Evolutionary conservation across 2,329 filamentous ascomycete genomes (phyloP), one percentile per base, ranked within the genome.

Genomic region (Xylariaceae sp.): DNA sequence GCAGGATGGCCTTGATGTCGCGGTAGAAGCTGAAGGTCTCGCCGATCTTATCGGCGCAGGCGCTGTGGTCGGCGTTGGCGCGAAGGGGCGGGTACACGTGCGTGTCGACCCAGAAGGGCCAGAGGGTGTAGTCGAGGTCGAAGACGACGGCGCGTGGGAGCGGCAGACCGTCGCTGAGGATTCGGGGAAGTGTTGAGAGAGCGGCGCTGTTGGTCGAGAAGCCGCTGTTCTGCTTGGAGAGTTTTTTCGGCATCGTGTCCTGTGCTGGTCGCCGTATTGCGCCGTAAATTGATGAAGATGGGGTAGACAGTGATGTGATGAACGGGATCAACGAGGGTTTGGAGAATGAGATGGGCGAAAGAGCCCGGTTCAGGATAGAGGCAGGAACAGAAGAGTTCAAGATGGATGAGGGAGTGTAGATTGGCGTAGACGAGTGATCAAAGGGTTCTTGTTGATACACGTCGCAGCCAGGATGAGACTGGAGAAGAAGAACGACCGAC

Each of bases 91-190:
- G 80, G 19, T 83, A 82, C 60, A 94, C 87, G 70, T 96, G 91
- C 3, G 90, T 96, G 74, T 97, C 94, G 1, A 95, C 86, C 92
- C 92, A 97, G 72, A 96, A 96, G 5, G 91, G 90, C 94, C 92
- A 97, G n/a, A 97, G 78, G 0, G 94, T 97, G 76, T 96, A 97
- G 76, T 97, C 92, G 55, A 97, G 82, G 68, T 97, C 94, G 72
- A 97, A 96, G 56, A 94, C 88, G 61, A 97, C 80, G 58, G 96
- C 78, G 54, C 85, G 83, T 0, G 91, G 91, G 1, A 96, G 79
- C 0, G 90, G 88, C 0, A 83, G 79, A 39, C 82, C 70, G 67
- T 81, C 75, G 57, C 66, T 62, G 35, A 81, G 73, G 58, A 75
- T 72, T 18, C 65, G 32, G 5, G 76, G 75, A 27, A 70, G 62